Percentiles rank a stretch among this genome's conserved stretches.
Evolutionary conservation across 768 basidiomycete species (phyloP).

Genomic region (Saitozyma podzolica): DNA sequence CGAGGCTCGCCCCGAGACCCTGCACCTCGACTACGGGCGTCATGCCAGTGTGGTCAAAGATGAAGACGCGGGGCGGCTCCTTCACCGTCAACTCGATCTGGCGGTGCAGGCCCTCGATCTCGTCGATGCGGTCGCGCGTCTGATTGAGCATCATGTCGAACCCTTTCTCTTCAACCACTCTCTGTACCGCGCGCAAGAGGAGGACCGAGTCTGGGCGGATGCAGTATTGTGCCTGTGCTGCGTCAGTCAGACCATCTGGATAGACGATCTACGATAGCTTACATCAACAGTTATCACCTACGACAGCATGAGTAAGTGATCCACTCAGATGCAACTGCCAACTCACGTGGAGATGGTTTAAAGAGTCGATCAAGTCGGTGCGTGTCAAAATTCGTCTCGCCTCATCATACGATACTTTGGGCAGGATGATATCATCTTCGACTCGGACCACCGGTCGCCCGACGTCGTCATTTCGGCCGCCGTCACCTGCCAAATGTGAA

Average conservation of each 20-base stretch:
- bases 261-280: conserved; percentile 10
- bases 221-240: conserved; percentile 61
- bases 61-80: conserved; percentile 48
- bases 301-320: conserved; percentile 63
- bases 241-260: conserved; percentile 38
- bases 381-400: conserved; percentile 81
- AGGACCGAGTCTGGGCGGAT: conserved; percentile 79
- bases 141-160: conserved; percentile 75
- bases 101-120: conserved; percentile 67
- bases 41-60: no score
- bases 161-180: conserved; percentile 70
- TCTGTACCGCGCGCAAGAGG: conserved; percentile 68
- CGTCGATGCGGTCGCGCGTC: conserved; percentile 74
- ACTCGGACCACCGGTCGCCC: no score
- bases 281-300: conserved; percentile 79
- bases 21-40: no score
- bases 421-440: conserved; percentile 7
- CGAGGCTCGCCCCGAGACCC: no score
- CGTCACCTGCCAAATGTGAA: no score
- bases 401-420: conserved; percentile 58
- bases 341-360: conserved; percentile 56
- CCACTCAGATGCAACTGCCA: neutral
- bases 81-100: conserved; percentile 51
- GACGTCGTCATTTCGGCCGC: no score
- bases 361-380: conserved; percentile 71